These are phyloP conservation scores for Oryza punctata DNA, from an alignment of 176 grass and related monocot genomes.

Conservation along the genomic window DNA sequence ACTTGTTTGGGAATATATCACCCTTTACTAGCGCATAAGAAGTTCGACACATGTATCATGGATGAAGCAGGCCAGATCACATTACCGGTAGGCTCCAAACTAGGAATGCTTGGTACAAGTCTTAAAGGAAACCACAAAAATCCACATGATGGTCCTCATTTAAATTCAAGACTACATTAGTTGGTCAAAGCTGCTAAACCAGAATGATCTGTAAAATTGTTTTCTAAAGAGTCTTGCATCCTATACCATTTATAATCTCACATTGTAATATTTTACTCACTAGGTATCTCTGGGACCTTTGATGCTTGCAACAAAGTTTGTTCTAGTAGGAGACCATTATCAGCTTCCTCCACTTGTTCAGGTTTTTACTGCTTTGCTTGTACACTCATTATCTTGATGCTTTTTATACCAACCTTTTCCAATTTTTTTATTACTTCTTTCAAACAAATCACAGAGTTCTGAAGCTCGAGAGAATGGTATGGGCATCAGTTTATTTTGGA, in stretches of 20 bases:
- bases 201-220: conserved; percentile 25
- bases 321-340: conserved; percentile 96
- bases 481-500: conserved; percentile 95
- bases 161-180: not conserved
- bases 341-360: conserved; percentile 96
- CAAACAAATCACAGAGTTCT: conserved; percentile 58
- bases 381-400: not conserved
- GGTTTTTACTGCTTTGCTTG: conserved; percentile 46
- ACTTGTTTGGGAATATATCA: conserved; percentile 96
- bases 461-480: conserved; percentile 94
- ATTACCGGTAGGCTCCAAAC: conserved; percentile 62
- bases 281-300: conserved; percentile 94
- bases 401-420: conserved; percentile 16
- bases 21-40: conserved; percentile 84
- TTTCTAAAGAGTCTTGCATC: conserved; percentile 13
- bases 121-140: not conserved
- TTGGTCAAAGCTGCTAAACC: conserved; percentile 1
- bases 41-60: conserved; percentile 97
- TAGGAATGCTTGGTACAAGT: conserved; percentile 23
- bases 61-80: conserved; percentile 99
- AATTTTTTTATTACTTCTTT: conserved; percentile 25
- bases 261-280: conserved; percentile 30
- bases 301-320: conserved; percentile 92
- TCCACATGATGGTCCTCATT: not conserved
- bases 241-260: conserved; percentile 2